Conservation (phyloP, 2,329 filamentous ascomycete species). For the Fonsecaea pedrosoi region DNA sequence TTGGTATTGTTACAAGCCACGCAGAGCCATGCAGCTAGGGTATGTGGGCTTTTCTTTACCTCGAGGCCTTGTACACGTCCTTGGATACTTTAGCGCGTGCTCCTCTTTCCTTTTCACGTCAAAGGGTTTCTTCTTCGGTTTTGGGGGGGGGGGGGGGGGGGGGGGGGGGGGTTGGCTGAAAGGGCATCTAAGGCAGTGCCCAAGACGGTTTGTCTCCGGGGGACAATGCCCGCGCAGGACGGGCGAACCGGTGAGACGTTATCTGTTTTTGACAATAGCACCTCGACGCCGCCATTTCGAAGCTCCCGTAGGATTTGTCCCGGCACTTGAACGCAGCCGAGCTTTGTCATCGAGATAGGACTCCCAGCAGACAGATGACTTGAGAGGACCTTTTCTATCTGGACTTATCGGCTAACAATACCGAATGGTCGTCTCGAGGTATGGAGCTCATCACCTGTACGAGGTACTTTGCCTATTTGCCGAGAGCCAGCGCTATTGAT, state of each 20-base stretch:
- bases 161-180: background rate
- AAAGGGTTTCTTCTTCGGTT: background rate
- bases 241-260: background rate
- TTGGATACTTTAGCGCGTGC: background rate
- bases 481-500: background rate
- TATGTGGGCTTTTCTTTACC: too few species aligned
- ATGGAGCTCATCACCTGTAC: background rate
- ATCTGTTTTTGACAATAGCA: background rate
- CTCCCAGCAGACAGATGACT: background rate
- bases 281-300: background rate
- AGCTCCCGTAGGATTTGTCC: background rate
- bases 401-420: background rate
- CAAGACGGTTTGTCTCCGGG: slow-evolving; percentile 1
- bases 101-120: background rate
- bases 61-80: too few species aligned
- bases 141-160: too few species aligned
- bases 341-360: background rate
- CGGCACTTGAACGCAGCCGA: background rate
- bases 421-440: background rate
- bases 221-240: background rate
- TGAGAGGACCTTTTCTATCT: background rate
- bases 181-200: background rate
- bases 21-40: too few species aligned
- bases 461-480: background rate
- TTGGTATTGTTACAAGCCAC: background rate